Conservation (phyloP, 2,329 filamentous ascomycete species). For the Davidsoniella eucalypti region DNA sequence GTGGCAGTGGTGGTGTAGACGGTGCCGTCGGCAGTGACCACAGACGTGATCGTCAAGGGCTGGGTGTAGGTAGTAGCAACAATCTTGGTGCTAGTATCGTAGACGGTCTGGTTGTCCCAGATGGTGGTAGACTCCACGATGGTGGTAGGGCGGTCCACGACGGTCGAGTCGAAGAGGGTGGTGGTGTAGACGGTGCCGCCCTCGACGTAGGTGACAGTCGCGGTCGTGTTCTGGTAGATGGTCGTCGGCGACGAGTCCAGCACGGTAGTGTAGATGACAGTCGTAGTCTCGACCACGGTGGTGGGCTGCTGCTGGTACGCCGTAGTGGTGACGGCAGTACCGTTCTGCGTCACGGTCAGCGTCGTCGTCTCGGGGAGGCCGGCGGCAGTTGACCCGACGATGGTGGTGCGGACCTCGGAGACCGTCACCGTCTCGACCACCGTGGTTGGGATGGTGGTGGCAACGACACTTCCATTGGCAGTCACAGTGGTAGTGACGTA, state of each 20-base stretch:
- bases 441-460: not conserved
- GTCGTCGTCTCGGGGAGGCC: not conserved
- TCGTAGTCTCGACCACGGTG: constrained; percentile 4
- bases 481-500: constrained; percentile 1
- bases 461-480: not conserved
- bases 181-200: not conserved
- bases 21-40: not conserved
- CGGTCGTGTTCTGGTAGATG: not conserved
- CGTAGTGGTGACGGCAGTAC: not conserved
- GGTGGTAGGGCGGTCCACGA: constrained; percentile 1
- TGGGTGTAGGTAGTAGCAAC: constrained; percentile 1
- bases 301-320: not conserved
- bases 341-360: not conserved
- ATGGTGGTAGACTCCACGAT: not conserved
- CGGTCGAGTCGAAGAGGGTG: constrained; percentile 1
- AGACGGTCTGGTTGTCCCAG: constrained; percentile 1
- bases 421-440: not conserved
- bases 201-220: not conserved
- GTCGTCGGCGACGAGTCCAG: too few species aligned
- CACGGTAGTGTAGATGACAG: not conserved
- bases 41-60: not conserved
- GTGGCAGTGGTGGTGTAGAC: not conserved
- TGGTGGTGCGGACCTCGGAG: not conserved
- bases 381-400: not conserved
- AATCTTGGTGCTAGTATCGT: not conserved